Conservation (phyloP, 495 filamentous ascomycete species). For the Trichoderma virens region DNA sequence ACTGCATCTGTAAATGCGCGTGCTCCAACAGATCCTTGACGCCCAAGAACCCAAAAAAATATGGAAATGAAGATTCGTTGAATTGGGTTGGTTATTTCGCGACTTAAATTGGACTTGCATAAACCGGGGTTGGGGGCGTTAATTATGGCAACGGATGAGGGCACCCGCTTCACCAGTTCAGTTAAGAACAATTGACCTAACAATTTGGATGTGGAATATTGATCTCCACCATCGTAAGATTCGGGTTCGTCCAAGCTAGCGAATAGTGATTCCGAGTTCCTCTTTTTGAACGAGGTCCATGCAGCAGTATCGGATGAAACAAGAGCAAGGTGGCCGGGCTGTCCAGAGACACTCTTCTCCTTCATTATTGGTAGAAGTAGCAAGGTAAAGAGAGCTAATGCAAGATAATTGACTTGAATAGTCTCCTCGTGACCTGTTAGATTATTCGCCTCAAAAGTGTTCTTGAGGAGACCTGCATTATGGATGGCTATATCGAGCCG, state of each 20-base stretch:
- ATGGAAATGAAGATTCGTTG: neutral
- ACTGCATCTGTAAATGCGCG: constrained; percentile 14
- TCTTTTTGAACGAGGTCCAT: constrained; percentile 21
- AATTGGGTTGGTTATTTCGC: neutral
- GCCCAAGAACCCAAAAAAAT: neutral
- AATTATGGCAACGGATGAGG: constrained; percentile 4
- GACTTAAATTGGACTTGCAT: constrained; percentile 1
- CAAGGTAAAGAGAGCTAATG: constrained; percentile 33
- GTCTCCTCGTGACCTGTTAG: constrained; percentile 32
- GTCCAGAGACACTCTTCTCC: constrained; percentile 12
- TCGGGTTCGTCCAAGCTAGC: neutral
- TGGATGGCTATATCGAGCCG: constrained; percentile 40
- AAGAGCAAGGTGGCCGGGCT: constrained; percentile 24
- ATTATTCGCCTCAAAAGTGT: constrained; percentile 11
- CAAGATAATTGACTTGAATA: constrained; percentile 47
- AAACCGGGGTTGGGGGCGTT: neutral
- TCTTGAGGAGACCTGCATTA: constrained; percentile 36
- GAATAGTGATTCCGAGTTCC: neutral
- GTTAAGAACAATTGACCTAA: constrained; percentile 31
- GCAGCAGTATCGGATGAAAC: constrained; percentile 28
- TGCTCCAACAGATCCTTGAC: constrained; percentile 8
- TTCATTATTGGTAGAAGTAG: constrained; percentile 29
- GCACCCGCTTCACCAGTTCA: constrained; percentile 23
- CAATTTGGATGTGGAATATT: constrained; percentile 32
- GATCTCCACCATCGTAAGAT: constrained; percentile 17